A percentile compares a stretch with the other conserved stretches of the same genome.
Conservation (phyloP, 177 flowering plant genomes). For the Vitis hybrid region DNA sequence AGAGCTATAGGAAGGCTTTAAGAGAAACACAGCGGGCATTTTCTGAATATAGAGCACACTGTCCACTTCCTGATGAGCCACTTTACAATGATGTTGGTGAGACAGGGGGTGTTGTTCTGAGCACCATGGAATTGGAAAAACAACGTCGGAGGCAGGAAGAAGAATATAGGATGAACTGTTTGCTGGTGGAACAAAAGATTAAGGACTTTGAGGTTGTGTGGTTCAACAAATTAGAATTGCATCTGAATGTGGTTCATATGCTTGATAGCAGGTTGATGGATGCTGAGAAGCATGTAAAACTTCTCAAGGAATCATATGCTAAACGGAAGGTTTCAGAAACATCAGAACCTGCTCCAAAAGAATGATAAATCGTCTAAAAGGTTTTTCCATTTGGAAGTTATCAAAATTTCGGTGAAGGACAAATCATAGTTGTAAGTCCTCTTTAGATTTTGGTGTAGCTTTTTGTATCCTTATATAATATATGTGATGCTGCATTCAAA, state of each 20-base stretch:
- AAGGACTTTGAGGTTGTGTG: slow-evolving; percentile 38
- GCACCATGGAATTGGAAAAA: slow-evolving; percentile 54
- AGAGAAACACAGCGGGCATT: slow-evolving; percentile 53
- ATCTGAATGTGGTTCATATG: slow-evolving; percentile 16
- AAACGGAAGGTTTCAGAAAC: slow-evolving; percentile 27
- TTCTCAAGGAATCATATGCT: slow-evolving; percentile 30
- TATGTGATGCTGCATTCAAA: no score
- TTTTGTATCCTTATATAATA: no score
- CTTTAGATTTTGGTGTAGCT: no score
- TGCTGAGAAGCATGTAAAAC: slow-evolving; percentile 30
- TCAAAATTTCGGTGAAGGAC: not conserved
- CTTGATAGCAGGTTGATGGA: slow-evolving; percentile 30
- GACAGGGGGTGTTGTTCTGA: slow-evolving; percentile 72
- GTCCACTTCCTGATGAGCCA: slow-evolving; percentile 53
- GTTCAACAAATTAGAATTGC: slow-evolving; percentile 25
- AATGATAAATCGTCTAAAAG: not conserved
- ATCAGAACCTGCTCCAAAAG: slow-evolving; percentile 7
- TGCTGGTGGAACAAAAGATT: slow-evolving; percentile 31
- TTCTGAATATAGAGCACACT: slow-evolving; percentile 54
- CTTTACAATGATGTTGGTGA: slow-evolving; percentile 70
- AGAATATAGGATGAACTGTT: slow-evolving; percentile 47
- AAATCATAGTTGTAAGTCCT: no score
- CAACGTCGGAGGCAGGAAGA: slow-evolving; percentile 51
- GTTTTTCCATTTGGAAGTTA: not conserved
- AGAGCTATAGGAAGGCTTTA: slow-evolving; percentile 74